Evolutionary conservation across 164 flowering plant genomes (phyloP).

Genomic region (Dillenia suffruticosa): DNA sequence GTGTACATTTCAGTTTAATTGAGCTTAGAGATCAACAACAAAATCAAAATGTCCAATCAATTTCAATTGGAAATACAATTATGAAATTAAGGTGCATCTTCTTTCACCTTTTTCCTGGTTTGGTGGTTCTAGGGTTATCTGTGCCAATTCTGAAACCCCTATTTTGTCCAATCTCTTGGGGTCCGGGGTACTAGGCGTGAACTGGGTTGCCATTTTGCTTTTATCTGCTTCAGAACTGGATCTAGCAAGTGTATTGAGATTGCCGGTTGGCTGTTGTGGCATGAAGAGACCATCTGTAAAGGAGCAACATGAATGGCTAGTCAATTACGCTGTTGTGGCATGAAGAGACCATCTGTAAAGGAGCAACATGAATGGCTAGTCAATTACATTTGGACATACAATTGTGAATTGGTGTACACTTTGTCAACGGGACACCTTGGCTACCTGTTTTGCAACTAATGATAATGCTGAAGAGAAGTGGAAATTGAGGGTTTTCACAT

Average conservation of each 20-base stretch:
- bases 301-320: neutral
- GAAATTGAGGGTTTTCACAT: too few species aligned
- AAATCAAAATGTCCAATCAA: too few species aligned
- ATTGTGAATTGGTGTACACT: too few species aligned
- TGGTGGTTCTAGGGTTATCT: neutral
- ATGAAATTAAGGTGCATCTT: too few species aligned
- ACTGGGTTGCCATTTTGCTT: conserved; percentile 8
- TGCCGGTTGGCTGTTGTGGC: conserved; percentile 9
- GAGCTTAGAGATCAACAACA: too few species aligned
- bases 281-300: conserved; percentile 24
- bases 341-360: conserved; percentile 26
- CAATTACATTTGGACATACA: too few species aligned
- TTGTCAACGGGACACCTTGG: too few species aligned
- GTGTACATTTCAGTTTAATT: neutral
- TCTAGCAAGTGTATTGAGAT: conserved; percentile 21
- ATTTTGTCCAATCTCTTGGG: conserved; percentile 4
- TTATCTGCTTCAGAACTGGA: conserved; percentile 10
- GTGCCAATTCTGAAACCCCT: neutral
- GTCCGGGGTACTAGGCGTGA: conserved; percentile 36
- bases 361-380: too few species aligned
- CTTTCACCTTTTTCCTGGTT: too few species aligned
- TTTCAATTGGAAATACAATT: too few species aligned
- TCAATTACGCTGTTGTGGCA: conserved; percentile 2
- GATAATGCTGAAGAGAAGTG: too few species aligned
- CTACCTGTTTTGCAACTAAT: too few species aligned